phyloP scores from a whole-genome alignment of 169 alveolate species.

The Ichthyophthirius multifiliis region DNA sequence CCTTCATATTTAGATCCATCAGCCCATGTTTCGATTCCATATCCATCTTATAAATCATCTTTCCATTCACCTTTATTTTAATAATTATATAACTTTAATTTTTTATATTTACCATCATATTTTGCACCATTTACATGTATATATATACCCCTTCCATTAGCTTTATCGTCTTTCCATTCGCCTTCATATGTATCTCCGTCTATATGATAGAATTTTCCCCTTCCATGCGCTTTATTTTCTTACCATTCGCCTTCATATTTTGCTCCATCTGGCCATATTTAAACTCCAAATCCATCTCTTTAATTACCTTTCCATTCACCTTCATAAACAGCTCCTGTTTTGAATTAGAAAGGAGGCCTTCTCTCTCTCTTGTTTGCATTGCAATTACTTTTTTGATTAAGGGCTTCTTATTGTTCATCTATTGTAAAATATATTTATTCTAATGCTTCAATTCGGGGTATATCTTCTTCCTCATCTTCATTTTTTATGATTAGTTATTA shows the following conservation, averaged over 20 bases:
- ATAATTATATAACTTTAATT: background rate
- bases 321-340: constrained; percentile 68
- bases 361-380: constrained; percentile 21
- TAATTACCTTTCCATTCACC: constrained; percentile 74
- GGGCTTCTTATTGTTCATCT: background rate
- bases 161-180: constrained; percentile 71
- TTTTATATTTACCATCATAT: constrained; percentile 46
- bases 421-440: background rate
- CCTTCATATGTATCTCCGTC: constrained; percentile 82
- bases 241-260: constrained; percentile 64
- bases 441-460: background rate
- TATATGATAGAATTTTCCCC: constrained; percentile 75
- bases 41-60: constrained; percentile 78
- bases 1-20: constrained; percentile 82
- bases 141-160: constrained; percentile 63
- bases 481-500: background rate
- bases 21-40: constrained; percentile 81
- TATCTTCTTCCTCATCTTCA: background rate
- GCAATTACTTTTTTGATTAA: background rate
- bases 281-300: constrained; percentile 53
- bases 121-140: constrained; percentile 53
- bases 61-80: constrained; percentile 43
- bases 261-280: constrained; percentile 54
- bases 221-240: constrained; percentile 70
- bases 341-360: constrained; percentile 49